Percentiles rank a stretch among this genome's conserved stretches.
Evolutionary conservation across 495 filamentous ascomycete species (phyloP).

Genomic region (Aspergillus sclerotioniger): DNA sequence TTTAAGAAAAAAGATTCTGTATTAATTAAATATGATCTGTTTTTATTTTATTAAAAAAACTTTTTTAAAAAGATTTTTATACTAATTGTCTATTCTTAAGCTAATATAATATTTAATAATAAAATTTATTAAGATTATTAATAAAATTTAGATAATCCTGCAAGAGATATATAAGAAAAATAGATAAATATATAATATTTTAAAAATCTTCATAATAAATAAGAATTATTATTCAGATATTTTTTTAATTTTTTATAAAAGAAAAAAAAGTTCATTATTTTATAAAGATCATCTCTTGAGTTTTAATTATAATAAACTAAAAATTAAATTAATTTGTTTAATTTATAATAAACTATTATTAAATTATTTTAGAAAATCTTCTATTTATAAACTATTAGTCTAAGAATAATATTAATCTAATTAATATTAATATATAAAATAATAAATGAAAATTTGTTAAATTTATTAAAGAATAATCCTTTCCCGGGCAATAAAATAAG

Average conservation of each 20-base stretch:
- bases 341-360: conserved; percentile 3
- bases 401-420: background rate
- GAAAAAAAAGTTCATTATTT: background rate
- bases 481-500: background rate
- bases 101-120: too few species aligned
- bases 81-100: background rate
- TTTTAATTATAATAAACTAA: background rate
- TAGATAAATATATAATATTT: background rate
- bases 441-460: background rate
- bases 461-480: background rate
- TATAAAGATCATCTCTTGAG: background rate
- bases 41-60: background rate
- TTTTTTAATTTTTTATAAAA: background rate
- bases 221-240: background rate
- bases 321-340: background rate
- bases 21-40: background rate
- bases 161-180: too few species aligned
- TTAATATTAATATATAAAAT: background rate
- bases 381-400: background rate
- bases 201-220: conserved; percentile 3
- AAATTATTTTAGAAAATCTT: background rate
- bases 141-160: too few species aligned
- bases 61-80: background rate
- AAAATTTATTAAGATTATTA: too few species aligned
- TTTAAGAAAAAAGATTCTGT: background rate